phyloP scores from a whole-genome alignment of 1,139 yeast species.

The Magnusiomyces fungicola region DNA sequence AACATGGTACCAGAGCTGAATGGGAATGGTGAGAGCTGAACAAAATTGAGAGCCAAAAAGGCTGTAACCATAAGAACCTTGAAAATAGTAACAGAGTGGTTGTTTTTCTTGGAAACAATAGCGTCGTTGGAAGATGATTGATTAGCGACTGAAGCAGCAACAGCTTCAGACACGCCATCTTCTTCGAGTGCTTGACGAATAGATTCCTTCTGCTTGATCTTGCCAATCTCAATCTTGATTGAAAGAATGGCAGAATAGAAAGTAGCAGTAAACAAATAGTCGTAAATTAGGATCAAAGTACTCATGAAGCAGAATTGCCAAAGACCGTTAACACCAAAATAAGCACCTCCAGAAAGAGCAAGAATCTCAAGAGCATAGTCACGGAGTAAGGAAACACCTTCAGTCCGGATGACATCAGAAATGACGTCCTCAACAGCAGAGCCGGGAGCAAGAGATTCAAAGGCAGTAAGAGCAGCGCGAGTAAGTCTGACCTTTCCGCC shows the following conservation, averaged over 20 bases:
- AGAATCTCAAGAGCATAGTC: constrained; percentile 72
- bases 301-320: constrained; percentile 77
- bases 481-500: constrained; percentile 80
- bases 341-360: constrained; percentile 68
- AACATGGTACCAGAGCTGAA: constrained; percentile 16
- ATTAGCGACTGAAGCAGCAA: constrained; percentile 65
- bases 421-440: constrained; percentile 33
- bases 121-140: constrained; percentile 25
- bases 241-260: constrained; percentile 83
- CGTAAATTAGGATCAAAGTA: constrained; percentile 65
- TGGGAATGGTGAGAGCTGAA: constrained; percentile 44
- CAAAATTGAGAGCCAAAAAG: constrained; percentile 62
- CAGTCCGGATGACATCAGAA: constrained; percentile 53
- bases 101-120: constrained; percentile 17
- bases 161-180: constrained; percentile 73
- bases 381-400: constrained; percentile 64
- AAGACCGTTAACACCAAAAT: constrained; percentile 54
- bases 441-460: constrained; percentile 17
- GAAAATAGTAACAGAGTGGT: constrained; percentile 45
- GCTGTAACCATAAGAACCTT: constrained; percentile 60
- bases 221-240: constrained; percentile 80
- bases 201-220: constrained; percentile 78
- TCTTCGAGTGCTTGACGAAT: constrained; percentile 83
- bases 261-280: constrained; percentile 67
- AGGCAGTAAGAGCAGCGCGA: constrained; percentile 43